Conservation (phyloP, 2,329 filamentous ascomycete species). For the Fusarium devonianum region DNA sequence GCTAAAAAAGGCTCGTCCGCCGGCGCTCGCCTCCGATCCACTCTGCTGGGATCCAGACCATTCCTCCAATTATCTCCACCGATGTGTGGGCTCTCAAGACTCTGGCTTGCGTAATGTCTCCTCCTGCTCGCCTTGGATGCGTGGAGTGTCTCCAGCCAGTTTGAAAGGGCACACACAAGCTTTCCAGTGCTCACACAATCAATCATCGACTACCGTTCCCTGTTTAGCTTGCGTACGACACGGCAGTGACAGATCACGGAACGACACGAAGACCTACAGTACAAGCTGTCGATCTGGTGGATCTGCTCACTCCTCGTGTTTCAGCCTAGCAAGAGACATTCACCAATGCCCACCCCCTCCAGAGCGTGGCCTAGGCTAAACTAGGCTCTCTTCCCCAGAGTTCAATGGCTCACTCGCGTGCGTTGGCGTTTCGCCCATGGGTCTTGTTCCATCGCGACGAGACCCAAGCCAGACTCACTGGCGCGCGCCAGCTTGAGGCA, state of each 20-base stretch:
- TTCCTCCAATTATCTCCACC: constrained; percentile 28
- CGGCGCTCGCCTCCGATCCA: constrained; percentile 15
- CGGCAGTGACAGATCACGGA: constrained; percentile 2
- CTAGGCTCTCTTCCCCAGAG: constrained; percentile 27
- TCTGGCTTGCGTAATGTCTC: constrained; percentile 38
- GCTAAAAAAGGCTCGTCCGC: constrained; percentile 26
- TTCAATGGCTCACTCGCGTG: constrained; percentile 15
- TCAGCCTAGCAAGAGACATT: constrained; percentile 17
- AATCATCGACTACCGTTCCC: constrained; percentile 5
- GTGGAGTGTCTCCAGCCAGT: constrained; percentile 10
- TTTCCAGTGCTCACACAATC: constrained; percentile 1
- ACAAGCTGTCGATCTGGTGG: constrained; percentile 25
- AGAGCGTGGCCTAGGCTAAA: constrained; percentile 33
- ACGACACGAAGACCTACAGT: background rate
- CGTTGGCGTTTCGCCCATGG: background rate
- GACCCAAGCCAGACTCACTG: background rate
- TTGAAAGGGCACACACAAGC: constrained; percentile 7
- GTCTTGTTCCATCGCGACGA: background rate
- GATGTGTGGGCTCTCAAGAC: constrained; percentile 6
- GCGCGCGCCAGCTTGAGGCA: constrained; percentile 15
- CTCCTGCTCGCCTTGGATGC: background rate
- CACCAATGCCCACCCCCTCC: constrained; percentile 10
- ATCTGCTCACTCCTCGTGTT: constrained; percentile 17
- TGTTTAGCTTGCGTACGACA: too few relatives aligned
- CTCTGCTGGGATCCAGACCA: constrained; percentile 35